Base-by-base conservation (phyloP, 129 eudicot species). In the Oenanthe sinensis region DNA sequence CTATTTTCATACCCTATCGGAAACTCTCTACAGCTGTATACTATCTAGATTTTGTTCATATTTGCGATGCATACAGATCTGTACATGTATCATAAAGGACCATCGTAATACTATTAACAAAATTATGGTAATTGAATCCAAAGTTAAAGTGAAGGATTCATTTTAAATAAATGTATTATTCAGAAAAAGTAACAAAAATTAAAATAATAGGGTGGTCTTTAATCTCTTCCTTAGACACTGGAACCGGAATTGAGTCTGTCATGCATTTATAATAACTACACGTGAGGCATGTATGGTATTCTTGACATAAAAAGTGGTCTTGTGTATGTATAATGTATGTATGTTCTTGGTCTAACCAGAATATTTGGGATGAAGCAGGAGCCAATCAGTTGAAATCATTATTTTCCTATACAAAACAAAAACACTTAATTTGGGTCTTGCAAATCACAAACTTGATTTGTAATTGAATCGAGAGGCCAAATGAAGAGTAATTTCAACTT, bases 281-380 rank as follows among this genome's bases (percentile, higher is more conserved):
- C 68, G 36, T 60, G 68, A 60, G 33, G 68, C 68, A 60, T 60
- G 33, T 39, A 39, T 39, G 4, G 42, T 39, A 39, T n/a, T 58
- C 12, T 60, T 60, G 15, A 60, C 22, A 1, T 48, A 48, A 58
- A 58, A 58, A 30, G 67, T n/a, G 67, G 67, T 55, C 65, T 48
- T 46, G 12, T 46, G 12, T 48, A 14, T 55, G 65, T 6, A 2
- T 20, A 28, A 14, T 55, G 28, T 6, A 2, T 20, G 65, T 26
- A 22, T 55, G 65, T 55, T 55, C 26, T 55, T 55, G 65, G 65
- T 55, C 65, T n/a, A 22, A 58, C 14, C 67, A 58, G 67, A 58
- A 58, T 58, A 58, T 58, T 58, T 58, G 67, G 67, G 67, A 58
- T 58, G 67, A 58, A 22, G 67, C 67, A 58, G 67, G 67, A 58